Base-by-base conservation (phyloP, 768 basidiomycete species). In the Tylopilus plumbeoviolaceoides region DNA sequence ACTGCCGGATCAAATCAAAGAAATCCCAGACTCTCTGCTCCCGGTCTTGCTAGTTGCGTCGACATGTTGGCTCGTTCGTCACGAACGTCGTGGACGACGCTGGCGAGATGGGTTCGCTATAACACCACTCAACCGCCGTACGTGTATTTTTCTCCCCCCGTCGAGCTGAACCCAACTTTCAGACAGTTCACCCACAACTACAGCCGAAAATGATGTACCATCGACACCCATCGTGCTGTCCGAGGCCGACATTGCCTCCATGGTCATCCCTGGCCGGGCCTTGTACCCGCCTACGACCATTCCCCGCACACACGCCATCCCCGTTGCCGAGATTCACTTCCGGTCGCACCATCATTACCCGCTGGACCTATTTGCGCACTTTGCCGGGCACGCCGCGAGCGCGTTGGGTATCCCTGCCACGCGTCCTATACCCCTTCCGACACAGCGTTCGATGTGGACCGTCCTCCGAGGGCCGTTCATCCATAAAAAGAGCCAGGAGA, bases 401-500 rank as follows among this genome's bases (percentile, higher is more conserved):
- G 83, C 91, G 1, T 78, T 98, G 39, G 87, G 81, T 17, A 89
- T 95, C 41, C 91, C 94, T 1, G 75, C 79, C 31, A 85, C 90
- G 3, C 75, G 78, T 17, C 76, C 84, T 11, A 76, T 78, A 14
- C 70, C 72, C 5, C 80, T 95, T 0, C 93, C 92, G 0, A 90
- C 80, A 3, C 76, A 85, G 58, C 86, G 89, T 42, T 75, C 79
- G 5, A 73, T 97, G 10, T 91, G 90, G 85, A 97, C 95, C 0
- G 94, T 97, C 17, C 77, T 79, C 9, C 81, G 86, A 33, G 80
- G 83, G 4, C 95, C 95, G 10, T 98, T 98, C 65, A 85, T 82
- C 6, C 87, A 95, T 69, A 98, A 98, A 66, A 97, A 95, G 71
- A 75, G 80, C 17, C 94, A 98, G 70, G 94, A 98, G 75, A 98